Evolutionary conservation across 2,329 filamentous ascomycete genomes (phyloP), one percentile per base, ranked within the genome.

Genomic region (Diatrype stigma): DNA sequence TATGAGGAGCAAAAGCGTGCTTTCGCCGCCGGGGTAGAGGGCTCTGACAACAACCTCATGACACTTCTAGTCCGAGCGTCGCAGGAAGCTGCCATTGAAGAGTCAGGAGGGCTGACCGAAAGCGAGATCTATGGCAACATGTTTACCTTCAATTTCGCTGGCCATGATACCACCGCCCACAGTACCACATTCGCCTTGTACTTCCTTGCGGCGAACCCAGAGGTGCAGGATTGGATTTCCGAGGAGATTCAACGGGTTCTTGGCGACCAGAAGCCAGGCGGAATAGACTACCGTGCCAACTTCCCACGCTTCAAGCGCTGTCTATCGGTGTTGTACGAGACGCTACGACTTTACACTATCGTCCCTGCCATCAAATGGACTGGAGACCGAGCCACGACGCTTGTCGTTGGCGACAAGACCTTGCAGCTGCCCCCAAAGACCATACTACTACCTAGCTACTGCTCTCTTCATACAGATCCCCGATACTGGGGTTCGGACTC

Each of bases 151-250:
- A 61, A 56, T 46, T 61, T 61, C 46, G 77, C 77, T 0, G 77
- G 77, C 0, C 75, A 79, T 51, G 77, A 80, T 51, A 79, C 76
- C 0, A 76, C 75, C 0, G 73, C 76, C 1, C 70, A 75, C 26
- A 71, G 71, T 0, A 57, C 79, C 6, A 67, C 69, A 1, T 78
- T 70, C 47, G 62, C 68, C 1, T 58, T 76, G 1, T 59, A 71
- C 6, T 70, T 76, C 8, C 64, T 81, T 2, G 75, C 77, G 2
- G 65, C 69, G 0, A 54, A 75, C 38, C 74, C 71, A 0, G 61
- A 70, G 3, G 67, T 74, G 2, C 77, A 79, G 51, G 66, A 71
- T 3, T 77, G 74, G 74, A 38, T 76, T 0, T 55, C 63, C 0
- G 67, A 73, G 45, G 75, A 76, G 49, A 59, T 76, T 2, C 22